These are phyloP conservation scores for Fistulifera pelliculosa DNA, from an alignment of 108 stramenopile genomes.

Conservation along the genomic window DNA sequence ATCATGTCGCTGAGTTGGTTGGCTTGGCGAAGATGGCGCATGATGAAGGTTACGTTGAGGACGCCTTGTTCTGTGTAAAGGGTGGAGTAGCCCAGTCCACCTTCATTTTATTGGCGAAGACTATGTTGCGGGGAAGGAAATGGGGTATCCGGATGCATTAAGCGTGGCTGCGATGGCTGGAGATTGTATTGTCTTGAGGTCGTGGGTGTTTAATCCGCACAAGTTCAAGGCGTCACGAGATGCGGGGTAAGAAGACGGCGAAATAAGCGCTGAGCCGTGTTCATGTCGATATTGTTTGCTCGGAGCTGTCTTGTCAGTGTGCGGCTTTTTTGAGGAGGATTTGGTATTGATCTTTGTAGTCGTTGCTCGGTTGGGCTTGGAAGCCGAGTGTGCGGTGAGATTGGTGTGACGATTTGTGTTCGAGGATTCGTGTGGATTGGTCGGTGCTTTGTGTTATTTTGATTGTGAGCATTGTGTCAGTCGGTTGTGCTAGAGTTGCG, in stretches of 20 bases:
- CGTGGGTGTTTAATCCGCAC: background rate
- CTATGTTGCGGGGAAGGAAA: background rate
- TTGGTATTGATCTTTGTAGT: too few relatives aligned
- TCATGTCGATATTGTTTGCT: too few relatives aligned
- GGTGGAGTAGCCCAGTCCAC: background rate
- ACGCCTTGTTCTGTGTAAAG: slow-evolving; percentile 2
- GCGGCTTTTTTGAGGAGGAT: too few relatives aligned
- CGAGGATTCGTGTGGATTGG: too few relatives aligned
- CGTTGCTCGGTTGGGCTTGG: too few relatives aligned
- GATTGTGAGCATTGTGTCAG: too few relatives aligned
- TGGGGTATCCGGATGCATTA: background rate
- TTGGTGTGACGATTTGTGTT: background rate
- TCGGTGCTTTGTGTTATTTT: too few relatives aligned
- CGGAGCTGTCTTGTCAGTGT: too few relatives aligned
- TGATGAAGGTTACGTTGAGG: background rate
- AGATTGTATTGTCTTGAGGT: background rate
- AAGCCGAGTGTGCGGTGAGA: slow-evolving; percentile 1
- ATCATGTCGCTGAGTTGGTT: background rate
- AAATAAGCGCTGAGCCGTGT: background rate
- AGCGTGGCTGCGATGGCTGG: background rate
- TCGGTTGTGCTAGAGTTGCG: background rate
- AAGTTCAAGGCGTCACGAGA: background rate
- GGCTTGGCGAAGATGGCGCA: background rate
- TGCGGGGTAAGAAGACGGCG: background rate
- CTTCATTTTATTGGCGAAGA: background rate